phyloP scores from a whole-genome alignment of 2,329 filamentous ascomycete genomes.

The Simplicillium sp. region DNA sequence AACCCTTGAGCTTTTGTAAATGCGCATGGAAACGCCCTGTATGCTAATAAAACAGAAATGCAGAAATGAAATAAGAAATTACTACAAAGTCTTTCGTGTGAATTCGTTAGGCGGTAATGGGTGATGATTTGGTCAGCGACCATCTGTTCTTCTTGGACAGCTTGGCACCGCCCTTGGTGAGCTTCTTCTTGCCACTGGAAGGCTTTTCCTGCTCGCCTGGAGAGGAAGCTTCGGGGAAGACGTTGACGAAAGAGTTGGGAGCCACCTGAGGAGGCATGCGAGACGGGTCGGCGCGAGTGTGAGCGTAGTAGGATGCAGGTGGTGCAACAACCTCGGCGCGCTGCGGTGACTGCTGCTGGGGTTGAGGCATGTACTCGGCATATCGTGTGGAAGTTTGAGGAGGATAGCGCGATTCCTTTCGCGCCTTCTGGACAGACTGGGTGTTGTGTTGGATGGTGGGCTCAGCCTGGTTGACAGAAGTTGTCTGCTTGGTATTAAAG shows the following conservation, averaged over 20 bases:
- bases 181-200: slow-evolving; percentile 3
- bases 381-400: too few species aligned
- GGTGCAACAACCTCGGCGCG: too few species aligned
- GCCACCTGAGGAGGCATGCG: slow-evolving; percentile 3
- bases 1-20: too few species aligned
- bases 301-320: too few species aligned
- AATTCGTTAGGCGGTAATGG: slow-evolving; percentile 14
- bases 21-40: neutral
- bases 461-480: too few species aligned
- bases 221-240: slow-evolving; percentile 7
- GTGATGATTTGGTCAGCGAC: slow-evolving; percentile 14
- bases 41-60: neutral
- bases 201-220: slow-evolving; percentile 1
- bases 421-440: too few species aligned
- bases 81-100: slow-evolving; percentile 3
- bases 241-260: slow-evolving; percentile 5
- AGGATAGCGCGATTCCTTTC: too few species aligned
- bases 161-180: slow-evolving; percentile 11
- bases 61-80: neutral
- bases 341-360: neutral
- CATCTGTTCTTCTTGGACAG: slow-evolving; percentile 20
- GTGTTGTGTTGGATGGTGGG: too few species aligned
- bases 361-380: neutral
- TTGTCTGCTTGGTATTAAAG: too few species aligned
- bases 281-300: too few species aligned